Base-by-base conservation (phyloP, 139 green algal species). In the Astrephomene gubernaculifera region DNA sequence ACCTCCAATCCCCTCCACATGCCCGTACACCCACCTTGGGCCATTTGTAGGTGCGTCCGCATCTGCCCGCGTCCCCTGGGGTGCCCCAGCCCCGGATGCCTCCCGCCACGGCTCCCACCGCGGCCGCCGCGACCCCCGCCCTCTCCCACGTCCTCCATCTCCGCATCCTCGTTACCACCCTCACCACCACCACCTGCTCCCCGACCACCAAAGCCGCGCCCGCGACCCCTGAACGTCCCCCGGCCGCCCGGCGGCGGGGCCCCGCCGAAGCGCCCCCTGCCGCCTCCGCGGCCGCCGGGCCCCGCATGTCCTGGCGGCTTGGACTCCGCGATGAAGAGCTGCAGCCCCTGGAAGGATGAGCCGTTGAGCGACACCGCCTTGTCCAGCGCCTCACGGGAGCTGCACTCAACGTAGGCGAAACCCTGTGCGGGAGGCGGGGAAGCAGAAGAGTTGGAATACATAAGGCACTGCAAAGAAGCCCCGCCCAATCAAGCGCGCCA, bases 381-480 rank as follows among this genome's bases (percentile, higher is more conserved):
- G 2, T 93, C 52, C 31, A 98, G 76, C 0, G 63, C 90, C 33
- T 94, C 86, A 6, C 87, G 57, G 4, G 31, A 87, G 5, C 61
- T 87, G 88, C 97, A 97, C 65, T 97, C 91, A 21, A 98, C 89
- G 81, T 98, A 98, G 3, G 94, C 95, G 92, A 96, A 95, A 52
- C 95, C 94, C 90, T 95, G 89, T 52, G 14, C 10, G 17, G 36
- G 73, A 57, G 12, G 49, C 12, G 49, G 17, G 49, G 49, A 57
- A 57, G 12, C 12, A 12, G 17, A 12, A 57, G 49, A 57, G n/a
- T n/a, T n/a, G n/a, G n/a, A n/a, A n/a, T n/a, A n/a, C n/a, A n/a
- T n/a, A n/a, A n/a, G n/a, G n/a, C n/a, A n/a, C n/a, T n/a, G n/a
- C n/a, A n/a, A n/a, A n/a, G n/a, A n/a, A n/a, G n/a, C n/a, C n/a